phyloP scores from a whole-genome alignment of 225 moss, liverwort and hornwort species.

The Marchantia paleacea region DNA sequence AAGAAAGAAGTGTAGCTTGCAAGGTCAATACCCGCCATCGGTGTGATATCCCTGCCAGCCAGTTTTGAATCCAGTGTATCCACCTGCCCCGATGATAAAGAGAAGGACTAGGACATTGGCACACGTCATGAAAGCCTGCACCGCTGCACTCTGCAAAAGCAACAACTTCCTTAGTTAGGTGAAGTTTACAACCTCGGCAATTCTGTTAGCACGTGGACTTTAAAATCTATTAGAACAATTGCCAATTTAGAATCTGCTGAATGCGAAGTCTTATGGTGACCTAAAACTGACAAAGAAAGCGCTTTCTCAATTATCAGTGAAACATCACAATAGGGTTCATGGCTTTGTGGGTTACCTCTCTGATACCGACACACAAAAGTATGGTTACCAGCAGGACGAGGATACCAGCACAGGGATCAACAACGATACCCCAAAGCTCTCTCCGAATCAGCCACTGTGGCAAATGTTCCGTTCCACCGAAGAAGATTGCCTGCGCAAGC shows the following conservation, averaged over 20 bases:
- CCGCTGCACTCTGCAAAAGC: constrained; percentile 69
- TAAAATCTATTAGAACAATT: neutral
- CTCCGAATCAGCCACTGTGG: constrained; percentile 58
- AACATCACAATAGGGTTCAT: neutral
- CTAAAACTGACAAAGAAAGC: neutral
- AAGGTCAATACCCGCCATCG: constrained; percentile 49
- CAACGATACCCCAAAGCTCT: constrained; percentile 42
- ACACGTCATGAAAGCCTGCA: constrained; percentile 76
- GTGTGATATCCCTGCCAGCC: constrained; percentile 93
- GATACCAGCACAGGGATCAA: constrained; percentile 79
- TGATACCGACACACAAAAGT: constrained; percentile 71
- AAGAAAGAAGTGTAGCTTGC: neutral
- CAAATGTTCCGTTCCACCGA: constrained; percentile 70
- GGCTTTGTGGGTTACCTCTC: constrained; percentile 43
- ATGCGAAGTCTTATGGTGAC: neutral
- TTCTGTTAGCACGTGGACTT: neutral
- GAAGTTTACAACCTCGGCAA: neutral
- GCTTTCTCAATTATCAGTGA: neutral
- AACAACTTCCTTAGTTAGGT: neutral
- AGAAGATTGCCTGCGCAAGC: constrained; percentile 64
- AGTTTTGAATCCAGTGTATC: constrained; percentile 68
- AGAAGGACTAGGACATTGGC: constrained; percentile 76
- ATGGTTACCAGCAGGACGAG: constrained; percentile 64
- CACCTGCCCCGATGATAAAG: constrained; percentile 70
- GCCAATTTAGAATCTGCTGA: neutral